Conservation (phyloP, 1,284 basidiomycete genomes). For the Trametes polyzona region DNA sequence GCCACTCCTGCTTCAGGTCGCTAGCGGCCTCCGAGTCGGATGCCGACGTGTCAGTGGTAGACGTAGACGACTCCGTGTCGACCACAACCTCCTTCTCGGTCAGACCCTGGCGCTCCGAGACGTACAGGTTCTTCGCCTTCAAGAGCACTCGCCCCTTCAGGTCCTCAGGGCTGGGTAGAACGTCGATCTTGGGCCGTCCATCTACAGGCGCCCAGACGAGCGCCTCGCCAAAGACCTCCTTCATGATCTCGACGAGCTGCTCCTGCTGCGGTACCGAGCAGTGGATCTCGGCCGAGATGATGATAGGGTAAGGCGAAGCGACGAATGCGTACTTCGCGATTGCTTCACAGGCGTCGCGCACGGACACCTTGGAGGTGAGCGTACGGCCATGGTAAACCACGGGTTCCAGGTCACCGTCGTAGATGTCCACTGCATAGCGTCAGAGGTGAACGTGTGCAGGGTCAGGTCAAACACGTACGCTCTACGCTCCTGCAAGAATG, state of each 20-base stretch:
- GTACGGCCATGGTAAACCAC: conserved; percentile 93
- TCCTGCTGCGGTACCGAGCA: conserved; percentile 86
- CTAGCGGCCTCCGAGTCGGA: conserved; percentile 43
- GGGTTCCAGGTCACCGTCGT: conserved; percentile 86
- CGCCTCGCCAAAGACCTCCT: conserved; percentile 76
- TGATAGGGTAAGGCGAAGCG: conserved; percentile 91
- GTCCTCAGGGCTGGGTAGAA: conserved; percentile 87
- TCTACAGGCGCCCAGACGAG: conserved; percentile 69
- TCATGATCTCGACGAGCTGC: conserved; percentile 79
- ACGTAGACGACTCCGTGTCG: conserved; percentile 51
- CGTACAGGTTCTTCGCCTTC: conserved; percentile 77
- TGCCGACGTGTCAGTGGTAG: conserved; percentile 47
- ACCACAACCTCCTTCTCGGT: conserved; percentile 42
- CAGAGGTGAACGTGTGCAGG: not conserved
- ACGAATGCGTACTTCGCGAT: conserved; percentile 94
- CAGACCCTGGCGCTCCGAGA: conserved; percentile 44
- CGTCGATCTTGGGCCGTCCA: conserved; percentile 50
- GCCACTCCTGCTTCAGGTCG: conserved; percentile 38
- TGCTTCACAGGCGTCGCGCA: conserved; percentile 85
- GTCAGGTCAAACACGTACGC: conserved; percentile 55
- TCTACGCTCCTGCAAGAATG: conserved; percentile 94
- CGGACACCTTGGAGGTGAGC: conserved; percentile 84
- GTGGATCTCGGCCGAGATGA: conserved; percentile 95
- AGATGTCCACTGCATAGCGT: conserved; percentile 80
- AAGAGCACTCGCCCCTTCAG: conserved; percentile 83